Percentiles rank a stretch among this genome's conserved stretches.
Evolutionary conservation across 495 filamentous ascomycete species (phyloP).

Genomic region (Staphylotrichum tortipilum): DNA sequence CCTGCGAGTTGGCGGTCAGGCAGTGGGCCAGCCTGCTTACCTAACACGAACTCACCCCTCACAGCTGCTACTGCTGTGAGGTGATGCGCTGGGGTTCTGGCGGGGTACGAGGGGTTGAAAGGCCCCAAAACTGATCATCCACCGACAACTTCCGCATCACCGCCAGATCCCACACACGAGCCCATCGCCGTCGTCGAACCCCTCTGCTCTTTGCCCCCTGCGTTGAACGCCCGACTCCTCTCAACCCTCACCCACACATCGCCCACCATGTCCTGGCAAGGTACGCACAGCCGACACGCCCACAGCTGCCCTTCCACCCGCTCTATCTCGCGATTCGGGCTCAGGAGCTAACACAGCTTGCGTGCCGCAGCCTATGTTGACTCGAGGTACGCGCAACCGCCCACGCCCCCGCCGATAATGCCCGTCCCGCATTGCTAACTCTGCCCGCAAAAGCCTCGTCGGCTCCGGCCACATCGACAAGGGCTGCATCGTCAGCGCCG

Average conservation of each 20-base stretch:
- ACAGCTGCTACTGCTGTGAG: background rate
- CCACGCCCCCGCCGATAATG: background rate
- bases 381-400: conserved; percentile 38
- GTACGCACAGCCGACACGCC: conserved; percentile 26
- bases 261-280: conserved; percentile 52
- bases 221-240: background rate
- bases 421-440: background rate
- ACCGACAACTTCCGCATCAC: conserved; percentile 7
- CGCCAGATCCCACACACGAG: conserved; percentile 1
- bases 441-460: conserved; percentile 55
- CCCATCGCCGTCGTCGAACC: background rate
- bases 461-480: conserved; percentile 76
- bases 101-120: conserved; percentile 10
- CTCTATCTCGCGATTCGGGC: conserved; percentile 18
- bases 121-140: conserved; percentile 10
- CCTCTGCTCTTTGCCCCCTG: background rate
- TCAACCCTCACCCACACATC: conserved; percentile 1
- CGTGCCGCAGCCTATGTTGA: conserved; percentile 42
- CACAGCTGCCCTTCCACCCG: conserved; percentile 25
- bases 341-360: conserved; percentile 30
- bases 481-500: conserved; percentile 74
- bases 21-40: conserved; percentile 4
- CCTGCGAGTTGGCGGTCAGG: background rate
- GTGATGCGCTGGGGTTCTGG: conserved; percentile 6
- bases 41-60: conserved; percentile 4